Percentiles rank a stretch among this genome's conserved stretches.
Conservation (phyloP, 2,329 filamentous ascomycete species). For the Aspergillus fumigatus region DNA sequence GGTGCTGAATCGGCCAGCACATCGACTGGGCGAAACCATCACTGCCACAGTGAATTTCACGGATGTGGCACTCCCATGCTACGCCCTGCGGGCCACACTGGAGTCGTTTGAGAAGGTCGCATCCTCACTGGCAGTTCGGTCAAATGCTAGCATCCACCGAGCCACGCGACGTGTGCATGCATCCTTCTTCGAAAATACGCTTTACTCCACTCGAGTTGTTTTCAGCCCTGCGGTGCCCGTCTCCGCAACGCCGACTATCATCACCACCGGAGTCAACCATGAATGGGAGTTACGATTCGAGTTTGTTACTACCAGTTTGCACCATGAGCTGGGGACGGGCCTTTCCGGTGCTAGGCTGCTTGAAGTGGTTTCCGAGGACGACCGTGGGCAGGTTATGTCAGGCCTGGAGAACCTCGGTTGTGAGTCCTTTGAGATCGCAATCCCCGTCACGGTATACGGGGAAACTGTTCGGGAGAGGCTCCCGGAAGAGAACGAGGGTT, state of each 20-base stretch:
- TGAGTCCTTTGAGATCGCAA: constrained; percentile 85
- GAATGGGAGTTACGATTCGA: constrained; percentile 89
- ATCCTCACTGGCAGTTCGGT: constrained; percentile 73
- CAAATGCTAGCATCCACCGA: constrained; percentile 77
- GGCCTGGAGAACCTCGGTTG: constrained; percentile 73
- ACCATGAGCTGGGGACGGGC: constrained; percentile 33
- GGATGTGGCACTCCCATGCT: constrained; percentile 72
- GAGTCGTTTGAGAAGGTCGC: constrained; percentile 86
- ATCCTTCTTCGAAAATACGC: constrained; percentile 71
- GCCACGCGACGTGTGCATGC: constrained; percentile 80
- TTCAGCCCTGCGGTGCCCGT: constrained; percentile 82
- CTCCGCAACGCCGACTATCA: constrained; percentile 80
- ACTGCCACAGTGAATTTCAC: constrained; percentile 81
- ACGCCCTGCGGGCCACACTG: constrained; percentile 76
- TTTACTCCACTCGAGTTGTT: constrained; percentile 73
- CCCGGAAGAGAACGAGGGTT: constrained; percentile 38
- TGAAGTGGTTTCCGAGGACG: constrained; percentile 74
- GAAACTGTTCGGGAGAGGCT: constrained; percentile 45
- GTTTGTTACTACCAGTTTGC: constrained; percentile 72
- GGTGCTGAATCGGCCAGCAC: constrained; percentile 81
- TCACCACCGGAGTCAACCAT: constrained; percentile 80
- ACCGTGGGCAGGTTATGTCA: constrained; percentile 71
- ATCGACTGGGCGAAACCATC: constrained; percentile 82
- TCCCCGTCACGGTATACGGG: constrained; percentile 76
- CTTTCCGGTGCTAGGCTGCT: constrained; percentile 54